Conservation (phyloP, 2,329 filamentous ascomycete genomes). For the Aspergillus sp. region DNA sequence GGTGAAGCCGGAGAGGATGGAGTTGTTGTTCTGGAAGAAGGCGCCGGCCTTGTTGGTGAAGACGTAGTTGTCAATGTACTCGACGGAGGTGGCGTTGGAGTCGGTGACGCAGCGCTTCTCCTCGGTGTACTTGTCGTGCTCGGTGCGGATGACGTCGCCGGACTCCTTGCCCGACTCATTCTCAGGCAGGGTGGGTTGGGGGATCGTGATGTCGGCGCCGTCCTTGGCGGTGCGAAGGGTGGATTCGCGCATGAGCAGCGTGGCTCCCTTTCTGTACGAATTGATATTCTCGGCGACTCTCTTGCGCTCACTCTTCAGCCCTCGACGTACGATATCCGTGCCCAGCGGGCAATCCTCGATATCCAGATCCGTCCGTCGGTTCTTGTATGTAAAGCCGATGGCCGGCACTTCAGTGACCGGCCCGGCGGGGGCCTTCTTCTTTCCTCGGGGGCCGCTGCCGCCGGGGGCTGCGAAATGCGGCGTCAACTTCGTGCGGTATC, state of each 20-base stretch:
- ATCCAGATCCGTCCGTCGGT: slow-evolving; percentile 75
- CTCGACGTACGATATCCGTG: slow-evolving; percentile 77
- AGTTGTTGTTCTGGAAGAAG: slow-evolving; percentile 99
- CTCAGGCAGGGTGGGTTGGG: slow-evolving; percentile 20
- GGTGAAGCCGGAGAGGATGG: slow-evolving; percentile 84
- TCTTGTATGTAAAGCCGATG: slow-evolving; percentile 89
- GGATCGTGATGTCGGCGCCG: slow-evolving; percentile 13
- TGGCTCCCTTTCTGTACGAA: slow-evolving; percentile 78
- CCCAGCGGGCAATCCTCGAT: slow-evolving; percentile 98
- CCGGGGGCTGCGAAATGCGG: slow-evolving; percentile 88
- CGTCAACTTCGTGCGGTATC: slow-evolving; percentile 94
- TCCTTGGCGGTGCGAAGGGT: slow-evolving; percentile 59
- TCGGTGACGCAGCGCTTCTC: slow-evolving; percentile 88
- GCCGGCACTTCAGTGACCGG: slow-evolving; percentile 60
- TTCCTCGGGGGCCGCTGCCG: slow-evolving; percentile 47
- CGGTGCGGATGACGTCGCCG: slow-evolving; percentile 53
- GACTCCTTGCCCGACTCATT: slow-evolving; percentile 30
- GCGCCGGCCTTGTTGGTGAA: slow-evolving; percentile 90
- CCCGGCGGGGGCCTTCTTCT: slow-evolving; percentile 49
- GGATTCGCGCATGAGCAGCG: slow-evolving; percentile 82
- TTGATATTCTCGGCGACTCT: slow-evolving; percentile 69
- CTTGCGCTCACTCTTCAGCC: slow-evolving; percentile 75
- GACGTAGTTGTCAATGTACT: slow-evolving; percentile 80
- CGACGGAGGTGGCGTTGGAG: slow-evolving; percentile 75
- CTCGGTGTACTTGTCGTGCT: slow-evolving; percentile 64